Evolutionary conservation across 1,139 yeast species (phyloP), one percentile per base, ranked within the genome.

Genomic region (Pichia sp.): DNA sequence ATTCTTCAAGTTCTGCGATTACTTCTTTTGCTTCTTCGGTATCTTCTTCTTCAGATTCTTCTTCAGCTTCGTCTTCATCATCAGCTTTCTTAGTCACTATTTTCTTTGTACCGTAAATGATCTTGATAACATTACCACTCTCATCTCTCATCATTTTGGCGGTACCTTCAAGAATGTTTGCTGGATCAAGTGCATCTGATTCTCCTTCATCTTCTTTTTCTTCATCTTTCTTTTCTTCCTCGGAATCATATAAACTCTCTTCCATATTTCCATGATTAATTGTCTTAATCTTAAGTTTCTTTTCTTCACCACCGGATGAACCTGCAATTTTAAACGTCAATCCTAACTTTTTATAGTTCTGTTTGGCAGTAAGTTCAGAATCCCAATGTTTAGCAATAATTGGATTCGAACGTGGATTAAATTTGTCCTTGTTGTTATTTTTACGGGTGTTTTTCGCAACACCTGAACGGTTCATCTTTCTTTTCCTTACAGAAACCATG

Each of bases 351-450:
- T 80, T 79, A 61, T 85, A 85, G 59, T 91, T 91, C 59, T 91
- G 97, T 43, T 79, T 73, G 45, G 89, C 66, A 0, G 98, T 89
- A 49, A 82, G 70, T 19, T 76, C 73, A 48, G 79, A 73, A 64
- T 91, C 96, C 98, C 98, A 91, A 62, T 88, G 76, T 26, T 78
- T 85, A 7, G 87, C 93, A 50, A 91, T 84, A 51, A 91, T 75
- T 3, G 95, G 87, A 59, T 87, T 85, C 1, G 84, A 69, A 41
- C 72, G 70, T 25, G 84, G 76, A 49, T 77, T 78, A 45, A 79
- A 65, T 51, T 78, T 70, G 56, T 81, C 73, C 56, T 80, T 78
- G 55, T 83, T 89, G 59, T 83, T 84, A 36, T 64, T 63, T 54
- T 80, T 71, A 60, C 93, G 73, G 33, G 88, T 77, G 54, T 74